Evolutionary conservation across 225 moss, liverwort and hornwort genomes (phyloP).

Genomic region (Pseudoscleropodium purum): DNA sequence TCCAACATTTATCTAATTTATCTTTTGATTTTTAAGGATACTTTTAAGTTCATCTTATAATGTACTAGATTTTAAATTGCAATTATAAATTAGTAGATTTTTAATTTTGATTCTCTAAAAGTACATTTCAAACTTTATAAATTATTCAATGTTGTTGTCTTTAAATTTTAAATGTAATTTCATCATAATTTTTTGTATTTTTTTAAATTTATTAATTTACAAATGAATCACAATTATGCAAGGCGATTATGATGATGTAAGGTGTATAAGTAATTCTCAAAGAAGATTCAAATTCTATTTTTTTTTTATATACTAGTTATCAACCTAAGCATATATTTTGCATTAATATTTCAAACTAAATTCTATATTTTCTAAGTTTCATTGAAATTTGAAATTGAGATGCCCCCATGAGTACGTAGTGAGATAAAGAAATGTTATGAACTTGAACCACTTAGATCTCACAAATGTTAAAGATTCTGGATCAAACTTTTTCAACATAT

Average conservation of each 20-base stretch:
- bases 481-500: accelerated
- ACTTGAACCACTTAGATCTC: not conserved
- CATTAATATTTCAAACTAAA: no score
- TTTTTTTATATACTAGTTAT: not conserved
- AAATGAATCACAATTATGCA: not conserved
- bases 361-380: not conserved
- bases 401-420: accelerated
- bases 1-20: no score
- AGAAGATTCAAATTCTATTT: not conserved
- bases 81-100: not conserved
- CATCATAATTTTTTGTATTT: not conserved
- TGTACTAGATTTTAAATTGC: not conserved
- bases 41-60: not conserved
- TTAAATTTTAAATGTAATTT: not conserved
- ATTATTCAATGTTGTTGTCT: no score
- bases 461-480: not conserved
- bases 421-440: not conserved
- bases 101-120: no score
- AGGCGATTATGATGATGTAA: not conserved
- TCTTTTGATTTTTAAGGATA: no score
- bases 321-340: not conserved
- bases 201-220: not conserved
- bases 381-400: not conserved
- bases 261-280: not conserved
- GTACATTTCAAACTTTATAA: no score